These are phyloP conservation scores for Gossypium australe DNA, from an alignment of 345 rosid species.

Conservation along the genomic window DNA sequence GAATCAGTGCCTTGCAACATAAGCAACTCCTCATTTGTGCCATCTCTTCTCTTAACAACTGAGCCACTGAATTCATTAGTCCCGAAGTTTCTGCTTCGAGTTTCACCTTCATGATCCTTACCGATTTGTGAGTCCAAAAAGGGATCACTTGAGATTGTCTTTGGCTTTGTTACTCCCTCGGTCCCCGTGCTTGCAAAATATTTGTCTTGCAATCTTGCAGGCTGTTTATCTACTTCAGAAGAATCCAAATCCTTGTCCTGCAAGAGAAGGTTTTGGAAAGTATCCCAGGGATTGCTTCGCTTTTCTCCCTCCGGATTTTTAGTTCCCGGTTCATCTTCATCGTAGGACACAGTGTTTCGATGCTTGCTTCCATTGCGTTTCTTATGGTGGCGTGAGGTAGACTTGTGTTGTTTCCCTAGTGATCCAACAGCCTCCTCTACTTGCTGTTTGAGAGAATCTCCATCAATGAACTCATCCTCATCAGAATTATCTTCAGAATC, in stretches of 20 bases:
- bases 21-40: conserved; percentile 47
- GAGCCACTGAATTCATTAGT: conserved; percentile 33
- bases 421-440: conserved; percentile 88
- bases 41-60: conserved; percentile 34
- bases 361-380: conserved; percentile 39
- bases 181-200: conserved; percentile 25
- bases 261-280: conserved; percentile 81
- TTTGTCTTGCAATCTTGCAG: conserved; percentile 31
- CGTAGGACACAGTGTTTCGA: conserved; percentile 17
- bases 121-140: conserved; percentile 41
- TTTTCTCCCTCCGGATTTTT: conserved; percentile 35
- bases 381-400: conserved; percentile 46
- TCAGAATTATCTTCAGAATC: conserved; percentile 54
- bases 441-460: conserved; percentile 65
- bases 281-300: conserved; percentile 64
- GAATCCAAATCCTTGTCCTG: conserved; percentile 47
- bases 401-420: conserved; percentile 55
- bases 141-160: conserved; percentile 46
- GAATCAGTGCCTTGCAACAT: conserved; percentile 37
- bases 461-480: conserved; percentile 58
- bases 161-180: conserved; percentile 39
- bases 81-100: conserved; percentile 37
- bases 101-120: conserved; percentile 31
- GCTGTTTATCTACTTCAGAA: conserved; percentile 25
- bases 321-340: conserved; percentile 30